These are phyloP conservation scores for Kodamaea sp. DNA, from an alignment of 1,139 yeast species.

Conservation along the genomic window DNA sequence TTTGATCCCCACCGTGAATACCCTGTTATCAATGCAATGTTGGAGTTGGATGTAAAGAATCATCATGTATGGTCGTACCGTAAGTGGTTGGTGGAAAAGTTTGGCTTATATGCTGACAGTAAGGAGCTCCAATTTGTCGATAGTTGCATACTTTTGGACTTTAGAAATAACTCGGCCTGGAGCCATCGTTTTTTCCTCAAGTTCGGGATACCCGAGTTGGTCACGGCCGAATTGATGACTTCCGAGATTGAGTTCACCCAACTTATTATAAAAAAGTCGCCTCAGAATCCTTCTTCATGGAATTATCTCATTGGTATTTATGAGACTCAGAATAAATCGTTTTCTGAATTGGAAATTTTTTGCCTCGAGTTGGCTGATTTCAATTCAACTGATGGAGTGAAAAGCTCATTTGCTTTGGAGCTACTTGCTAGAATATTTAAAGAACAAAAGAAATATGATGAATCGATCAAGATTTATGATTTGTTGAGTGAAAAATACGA, in stretches of 20 bases:
- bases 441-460: slow-evolving; percentile 21
- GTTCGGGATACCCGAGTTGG: slow-evolving; percentile 23
- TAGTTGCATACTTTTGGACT: slow-evolving; percentile 54
- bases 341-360: slow-evolving; percentile 40
- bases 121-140: slow-evolving; percentile 55
- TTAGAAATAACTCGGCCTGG: slow-evolving; percentile 94
- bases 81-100: slow-evolving; percentile 68
- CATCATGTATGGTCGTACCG: slow-evolving; percentile 96
- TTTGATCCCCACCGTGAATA: slow-evolving; percentile 55
- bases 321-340: slow-evolving; percentile 26
- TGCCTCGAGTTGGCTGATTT: slow-evolving; percentile 39
- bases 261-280: slow-evolving; percentile 50
- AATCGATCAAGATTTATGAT: slow-evolving; percentile 44
- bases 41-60: slow-evolving; percentile 78
- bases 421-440: slow-evolving; percentile 50
- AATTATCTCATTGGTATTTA: slow-evolving; percentile 67
- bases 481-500: slow-evolving; percentile 53
- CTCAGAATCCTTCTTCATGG: slow-evolving; percentile 90
- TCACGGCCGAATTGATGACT: slow-evolving; percentile 13
- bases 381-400: slow-evolving; percentile 21
- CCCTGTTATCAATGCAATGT: slow-evolving; percentile 61
- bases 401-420: slow-evolving; percentile 68
- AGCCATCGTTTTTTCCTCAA: slow-evolving; percentile 68
- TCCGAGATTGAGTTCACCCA: slow-evolving; percentile 46
- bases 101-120: slow-evolving; percentile 40